Evolutionary conservation across 768 basidiomycete species (phyloP), one percentile per base, ranked within the genome.

Genomic region (Terana coerulea): DNA sequence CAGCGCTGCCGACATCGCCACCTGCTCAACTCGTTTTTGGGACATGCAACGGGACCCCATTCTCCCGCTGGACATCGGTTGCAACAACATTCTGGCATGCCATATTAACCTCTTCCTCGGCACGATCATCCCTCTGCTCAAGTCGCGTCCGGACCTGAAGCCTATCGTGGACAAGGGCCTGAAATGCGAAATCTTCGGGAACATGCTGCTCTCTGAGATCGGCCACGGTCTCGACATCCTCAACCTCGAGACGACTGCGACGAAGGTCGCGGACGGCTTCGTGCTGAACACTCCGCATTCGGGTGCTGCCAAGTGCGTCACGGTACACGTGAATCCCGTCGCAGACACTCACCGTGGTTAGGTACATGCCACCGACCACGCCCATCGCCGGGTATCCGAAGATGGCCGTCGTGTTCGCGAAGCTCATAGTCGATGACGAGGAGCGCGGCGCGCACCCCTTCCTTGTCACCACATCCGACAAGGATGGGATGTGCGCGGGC

Each of bases 351-450:
- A 22, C n/a, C n/a, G n/a, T 34, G 30, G 11, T 3, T 24, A 52
- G 51, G 34, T 52, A 24, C 24, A 52, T 52, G 51, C 43, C 51
- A 4, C 51, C 51, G 3, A 52, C 44, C 3, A n/a, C 26, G 3
- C 51, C 51, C 6, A 4, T 41, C 11, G 12, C 7, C 24, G 44
- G 43, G 19, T 14, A 11, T 10, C 33, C 33, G 12, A 8, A 15
- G 15, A 30, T 52, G 19, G 42, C 43, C 34, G 12, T 51, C 33
- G 49, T 51, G 28, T 25, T 51, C 14, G 49, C 49, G 4, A 51
- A 34, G 17, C 51, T 52, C 19, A 47, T 52, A 17, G 51, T 52
- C 30, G 44, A 31, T 30, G 51, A 44, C 6, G 26, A 46, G 15
- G 43, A 45, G 7, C 42, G 36, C 4, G 51, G 51, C 21, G 24